A percentile compares a stretch with the other conserved stretches of the same genome.
Conservation (phyloP, 2,329 filamentous ascomycete genomes). For the Paraconiothyrium brasiliense region DNA sequence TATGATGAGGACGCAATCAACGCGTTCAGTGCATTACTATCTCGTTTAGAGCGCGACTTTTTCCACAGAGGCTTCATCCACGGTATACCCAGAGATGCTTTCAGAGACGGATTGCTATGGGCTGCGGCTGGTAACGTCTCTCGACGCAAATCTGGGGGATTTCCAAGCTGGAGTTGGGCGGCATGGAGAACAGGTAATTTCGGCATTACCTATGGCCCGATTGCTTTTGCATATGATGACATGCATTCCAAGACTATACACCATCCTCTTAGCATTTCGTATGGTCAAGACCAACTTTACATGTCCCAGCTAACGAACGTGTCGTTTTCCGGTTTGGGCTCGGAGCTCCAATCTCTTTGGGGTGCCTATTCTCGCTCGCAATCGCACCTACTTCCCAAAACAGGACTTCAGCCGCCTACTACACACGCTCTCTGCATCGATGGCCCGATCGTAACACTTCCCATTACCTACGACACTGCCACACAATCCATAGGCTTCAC, state of each 20-base stretch:
- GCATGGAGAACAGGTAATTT: neutral
- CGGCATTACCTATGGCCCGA: neutral
- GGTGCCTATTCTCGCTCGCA: neutral
- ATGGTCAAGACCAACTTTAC: neutral
- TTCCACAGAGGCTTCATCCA: neutral
- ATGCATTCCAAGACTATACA: neutral
- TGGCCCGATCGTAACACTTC: neutral
- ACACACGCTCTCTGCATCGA: neutral
- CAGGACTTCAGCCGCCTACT: neutral
- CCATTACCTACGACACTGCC: neutral
- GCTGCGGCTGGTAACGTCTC: neutral
- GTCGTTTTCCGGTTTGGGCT: neutral
- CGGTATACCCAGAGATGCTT: neutral
- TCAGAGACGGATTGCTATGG: neutral
- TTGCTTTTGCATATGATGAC: neutral
- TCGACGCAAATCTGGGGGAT: neutral
- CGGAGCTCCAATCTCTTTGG: neutral
- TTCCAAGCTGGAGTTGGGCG: slow-evolving; percentile 15
- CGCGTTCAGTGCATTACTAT: slow-evolving; percentile 2
- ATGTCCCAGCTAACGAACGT: neutral
- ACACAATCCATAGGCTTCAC: neutral
- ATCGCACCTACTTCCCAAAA: neutral
- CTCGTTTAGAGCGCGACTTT: neutral
- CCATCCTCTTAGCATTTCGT: neutral
- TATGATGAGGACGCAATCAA: slow-evolving; percentile 3